Evolutionary conservation across 306 rosid species (phyloP), one percentile per base, ranked within the genome.

Genomic region (Comarum palustre): DNA sequence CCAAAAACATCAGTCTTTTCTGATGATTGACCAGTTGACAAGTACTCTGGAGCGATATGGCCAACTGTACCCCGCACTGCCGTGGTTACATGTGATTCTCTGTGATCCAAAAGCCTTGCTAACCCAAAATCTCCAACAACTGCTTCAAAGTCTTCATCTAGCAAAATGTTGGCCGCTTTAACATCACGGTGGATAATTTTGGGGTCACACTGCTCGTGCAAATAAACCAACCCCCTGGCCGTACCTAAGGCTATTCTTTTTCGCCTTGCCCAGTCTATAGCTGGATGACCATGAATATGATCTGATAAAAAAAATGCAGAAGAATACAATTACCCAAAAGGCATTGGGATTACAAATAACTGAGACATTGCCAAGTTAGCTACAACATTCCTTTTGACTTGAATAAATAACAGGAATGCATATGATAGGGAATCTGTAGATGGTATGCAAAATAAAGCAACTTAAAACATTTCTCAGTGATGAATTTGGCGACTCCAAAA

Each of bases 51-150:
- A 74, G 98, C 98, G 6, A 94, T 94, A 76, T 94, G 97, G 73
- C 99, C 99, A 67, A 94, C 89, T 10, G 99, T 94, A 69, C 99
- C 99, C 31, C 97, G 97, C 77, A 94, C 99, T 0, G 99, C 97
- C 8, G 99, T 94, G 77, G 97, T 89, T 76, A 94, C 99, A 52
- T 94, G 99, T 16, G 99, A 91, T 75, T 94, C 99, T 81, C 93
- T 90, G 66, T 90, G 97, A 84, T 94, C 99, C 73, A 94, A 72
- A 82, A 94, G 99, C 84, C 91, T 94, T 66, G 99, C 99, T 85
- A 94, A 81, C 75, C 99, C 99, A 36, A 94, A 94, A 85, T 94
- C 99, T 76, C 99, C 99, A 47, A 94, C 99, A 43, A 94, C 97
- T 9, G 96, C 97, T 75, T 94, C 99, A 32, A 88, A 91, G 72